Evolutionary conservation across 78 protist genomes (phyloP).

Genomic region (Chrysochromulina tobinii): DNA sequence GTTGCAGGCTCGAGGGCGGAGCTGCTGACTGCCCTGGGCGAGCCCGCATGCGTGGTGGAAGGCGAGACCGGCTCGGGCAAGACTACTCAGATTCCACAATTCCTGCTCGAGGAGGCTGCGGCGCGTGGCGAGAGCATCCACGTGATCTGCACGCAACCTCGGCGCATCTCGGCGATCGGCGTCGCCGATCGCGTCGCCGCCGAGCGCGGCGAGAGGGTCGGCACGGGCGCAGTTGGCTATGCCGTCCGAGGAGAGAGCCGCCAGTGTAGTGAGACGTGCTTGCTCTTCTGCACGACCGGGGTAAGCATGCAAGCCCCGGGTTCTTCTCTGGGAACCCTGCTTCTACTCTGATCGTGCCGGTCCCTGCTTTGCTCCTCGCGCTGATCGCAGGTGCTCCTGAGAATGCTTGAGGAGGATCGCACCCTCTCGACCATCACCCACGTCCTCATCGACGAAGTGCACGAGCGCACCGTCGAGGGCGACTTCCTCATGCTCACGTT

Average conservation of each 20-base stretch:
- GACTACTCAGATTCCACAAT: no score
- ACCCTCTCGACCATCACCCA: background rate
- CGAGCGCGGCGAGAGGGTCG: conserved; percentile 66
- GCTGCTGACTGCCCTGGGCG: no score
- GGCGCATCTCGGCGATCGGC: conserved; percentile 84
- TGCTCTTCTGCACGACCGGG: conserved; percentile 62
- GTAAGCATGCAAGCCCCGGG: background rate
- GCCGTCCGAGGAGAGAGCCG: conserved; percentile 61
- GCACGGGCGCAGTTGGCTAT: conserved; percentile 71
- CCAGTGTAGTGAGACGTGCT: conserved; percentile 45
- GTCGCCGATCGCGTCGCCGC: conserved; percentile 85
- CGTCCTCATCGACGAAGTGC: conserved; percentile 61
- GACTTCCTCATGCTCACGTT: conserved; percentile 59
- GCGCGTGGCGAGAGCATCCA: background rate
- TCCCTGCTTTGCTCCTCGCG: no score
- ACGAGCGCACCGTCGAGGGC: conserved; percentile 77
- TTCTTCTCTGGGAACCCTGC: no score
- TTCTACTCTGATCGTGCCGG: no score
- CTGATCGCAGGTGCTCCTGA: no score
- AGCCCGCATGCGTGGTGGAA: no score
- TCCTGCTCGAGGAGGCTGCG: no score
- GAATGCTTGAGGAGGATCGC: background rate
- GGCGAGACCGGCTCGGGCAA: no score
- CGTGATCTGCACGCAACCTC: conserved; percentile 90
- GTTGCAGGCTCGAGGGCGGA: no score